These are phyloP conservation scores for Pestalotiopsis sp. DNA, from an alignment of 2,329 filamentous ascomycete genomes.

Conservation along the genomic window DNA sequence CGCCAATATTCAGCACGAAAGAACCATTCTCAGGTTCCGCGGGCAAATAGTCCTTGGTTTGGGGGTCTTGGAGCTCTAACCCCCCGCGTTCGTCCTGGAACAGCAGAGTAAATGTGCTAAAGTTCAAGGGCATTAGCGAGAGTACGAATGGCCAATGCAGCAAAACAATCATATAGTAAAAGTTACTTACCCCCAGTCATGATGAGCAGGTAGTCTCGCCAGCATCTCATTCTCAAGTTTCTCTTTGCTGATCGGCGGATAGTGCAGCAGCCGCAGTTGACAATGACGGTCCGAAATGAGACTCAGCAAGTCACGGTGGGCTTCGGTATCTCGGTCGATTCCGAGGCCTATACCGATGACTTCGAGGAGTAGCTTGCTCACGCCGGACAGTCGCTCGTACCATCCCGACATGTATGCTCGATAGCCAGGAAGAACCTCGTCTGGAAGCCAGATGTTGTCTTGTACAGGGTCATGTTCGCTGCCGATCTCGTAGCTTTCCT, in stretches of 20 bases:
- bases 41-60: conserved; percentile 17
- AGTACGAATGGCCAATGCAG: background rate
- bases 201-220: conserved; percentile 47
- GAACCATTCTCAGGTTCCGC: conserved; percentile 24
- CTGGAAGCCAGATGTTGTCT: conserved; percentile 50
- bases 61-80: conserved; percentile 49
- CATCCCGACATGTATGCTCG: conserved; percentile 36
- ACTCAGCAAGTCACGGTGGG: conserved; percentile 4
- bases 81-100: conserved; percentile 57
- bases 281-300: conserved; percentile 20
- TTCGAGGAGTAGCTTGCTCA: conserved; percentile 18
- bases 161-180: conserved; percentile 5
- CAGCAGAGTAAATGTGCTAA: conserved; percentile 49
- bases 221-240: conserved; percentile 21
- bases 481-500: conserved; percentile 47
- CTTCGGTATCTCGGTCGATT: conserved; percentile 11
- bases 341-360: conserved; percentile 19
- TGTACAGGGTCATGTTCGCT: conserved; percentile 42
- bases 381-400: conserved; percentile 24
- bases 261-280: conserved; percentile 23
- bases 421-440: conserved; percentile 46
- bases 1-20: conserved; percentile 26
- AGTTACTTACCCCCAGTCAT: conserved; percentile 47
- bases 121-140: background rate
- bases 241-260: conserved; percentile 22